phyloP scores from a whole-genome alignment of 2,329 filamentous ascomycete species.

The Neofusicoccum parvum region DNA sequence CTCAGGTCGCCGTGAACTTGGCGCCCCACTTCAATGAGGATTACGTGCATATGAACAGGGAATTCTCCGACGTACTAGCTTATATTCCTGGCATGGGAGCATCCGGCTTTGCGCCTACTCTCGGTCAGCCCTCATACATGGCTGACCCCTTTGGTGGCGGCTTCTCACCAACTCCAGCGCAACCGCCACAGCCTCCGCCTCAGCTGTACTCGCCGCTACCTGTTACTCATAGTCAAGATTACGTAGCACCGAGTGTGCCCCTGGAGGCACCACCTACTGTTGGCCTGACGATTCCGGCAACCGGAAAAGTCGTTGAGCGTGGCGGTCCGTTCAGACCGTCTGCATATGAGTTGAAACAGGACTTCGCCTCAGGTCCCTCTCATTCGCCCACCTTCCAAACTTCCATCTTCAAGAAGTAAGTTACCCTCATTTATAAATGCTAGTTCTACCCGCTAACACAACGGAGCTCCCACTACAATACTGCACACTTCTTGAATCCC shows the following conservation, averaged over 20 bases:
- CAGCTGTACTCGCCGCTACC: conserved; percentile 33
- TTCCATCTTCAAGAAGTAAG: conserved; percentile 53
- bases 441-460: conserved; percentile 24
- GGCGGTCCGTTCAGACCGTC: conserved; percentile 50
- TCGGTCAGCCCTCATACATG: conserved; percentile 28
- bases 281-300: conserved; percentile 12
- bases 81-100: conserved; percentile 52
- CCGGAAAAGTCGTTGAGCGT: conserved; percentile 32
- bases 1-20: conserved; percentile 33
- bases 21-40: conserved; percentile 29
- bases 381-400: conserved; percentile 49
- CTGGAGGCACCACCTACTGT: conserved; percentile 12
- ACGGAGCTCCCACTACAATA: conserved; percentile 53
- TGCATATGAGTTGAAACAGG: conserved; percentile 47
- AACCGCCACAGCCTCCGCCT: conserved; percentile 34
- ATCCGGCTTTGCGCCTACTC: conserved; percentile 38
- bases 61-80: conserved; percentile 39
- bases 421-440: not conserved
- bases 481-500: conserved; percentile 54
- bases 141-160: conserved; percentile 28
- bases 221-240: conserved; percentile 36
- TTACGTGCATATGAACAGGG: conserved; percentile 42
- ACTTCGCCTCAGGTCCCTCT: conserved; percentile 41
- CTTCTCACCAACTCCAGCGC: conserved; percentile 35
- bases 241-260: conserved; percentile 28